Base-by-base conservation (phyloP, 192 early-diverging fungal species). In the Coemansia sp. region DNA sequence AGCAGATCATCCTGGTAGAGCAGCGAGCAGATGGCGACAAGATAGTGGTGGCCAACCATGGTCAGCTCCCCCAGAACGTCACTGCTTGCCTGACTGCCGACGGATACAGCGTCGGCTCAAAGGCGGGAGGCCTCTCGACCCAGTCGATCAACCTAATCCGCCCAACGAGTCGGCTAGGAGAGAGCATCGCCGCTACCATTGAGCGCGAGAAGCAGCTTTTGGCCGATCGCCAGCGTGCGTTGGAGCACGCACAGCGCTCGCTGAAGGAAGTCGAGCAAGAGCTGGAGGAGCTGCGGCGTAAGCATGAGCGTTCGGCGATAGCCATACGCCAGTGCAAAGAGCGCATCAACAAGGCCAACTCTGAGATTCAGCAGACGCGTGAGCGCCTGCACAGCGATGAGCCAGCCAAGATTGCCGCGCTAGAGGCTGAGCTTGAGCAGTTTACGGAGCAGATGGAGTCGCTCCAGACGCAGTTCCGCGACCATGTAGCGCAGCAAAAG, bases 1-100 rank as follows among this genome's bases (percentile, higher is more conserved):
- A 93, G 65, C 84, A 87, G 20, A 86, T 84, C n/a, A 82, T 91
- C 35, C 67, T 93, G 33, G 79, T 90, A 20, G 84, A 88, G 43
- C 71, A 83, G 21, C 75, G 80, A 0, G 57, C 71, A 5, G 23
- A 51, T 14, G 80, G 80, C 6, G 83, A 84, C 61, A 60, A 63
- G 14, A 60, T 84, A 59, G 80, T 84, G 77, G 21, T 37, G 6
- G 74, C 75, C 10, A 87, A 85, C 69, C 64, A 75, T 28, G 85
- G 85, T 13, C 69, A 78, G 7, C 84, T 81, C 31, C 91, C 91
- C 9, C 69, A 40, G 7, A 91, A 91, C 53, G 88, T 93, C 33
- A 74, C 55, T 0, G 70, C 70, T 0, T 92, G 90, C 60, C 77
- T 87, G 53, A 87, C 90, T 0, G 73, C 72, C 3, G 81, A 90